Evolutionary conservation across 202 grass and related monocot genomes (phyloP).

Genomic region (Musa balbisiana): DNA sequence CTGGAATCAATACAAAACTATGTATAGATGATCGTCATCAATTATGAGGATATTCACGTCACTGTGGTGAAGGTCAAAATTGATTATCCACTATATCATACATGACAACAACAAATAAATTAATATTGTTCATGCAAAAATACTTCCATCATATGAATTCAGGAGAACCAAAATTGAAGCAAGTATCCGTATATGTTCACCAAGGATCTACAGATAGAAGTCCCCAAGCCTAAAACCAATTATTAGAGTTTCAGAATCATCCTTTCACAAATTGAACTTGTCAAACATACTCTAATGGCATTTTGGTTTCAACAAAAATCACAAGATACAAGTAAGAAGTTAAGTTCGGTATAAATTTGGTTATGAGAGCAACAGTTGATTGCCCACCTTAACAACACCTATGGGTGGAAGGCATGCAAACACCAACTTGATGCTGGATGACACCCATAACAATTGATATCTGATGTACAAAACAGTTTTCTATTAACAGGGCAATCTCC

Average conservation of each 20-base stretch:
- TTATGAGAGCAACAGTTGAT: too few relatives aligned
- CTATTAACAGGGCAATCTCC: too few relatives aligned
- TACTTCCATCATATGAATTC: not conserved
- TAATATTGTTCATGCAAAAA: not conserved
- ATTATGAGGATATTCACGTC: too few relatives aligned
- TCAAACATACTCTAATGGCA: not conserved
- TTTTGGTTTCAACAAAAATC: not conserved
- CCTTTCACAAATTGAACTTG: not conserved
- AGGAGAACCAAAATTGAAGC: not conserved
- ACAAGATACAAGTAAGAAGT: not conserved
- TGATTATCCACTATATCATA: not conserved
- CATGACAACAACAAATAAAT: not conserved
- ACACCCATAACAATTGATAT: too few relatives aligned
- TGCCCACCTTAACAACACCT: not conserved
- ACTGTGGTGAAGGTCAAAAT: not conserved
- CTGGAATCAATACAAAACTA: not conserved
- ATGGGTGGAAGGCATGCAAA: not conserved
- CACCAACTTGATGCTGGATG: not conserved
- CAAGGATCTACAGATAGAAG: not conserved
- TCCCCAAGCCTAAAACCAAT: not conserved
- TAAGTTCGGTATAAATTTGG: not conserved
- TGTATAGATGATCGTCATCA: not conserved
- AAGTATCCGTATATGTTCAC: not conserved
- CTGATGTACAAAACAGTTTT: too few relatives aligned
- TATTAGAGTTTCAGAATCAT: not conserved